Conservation (phyloP, 2,329 filamentous ascomycete species). For the Fusarium oxysporum region DNA sequence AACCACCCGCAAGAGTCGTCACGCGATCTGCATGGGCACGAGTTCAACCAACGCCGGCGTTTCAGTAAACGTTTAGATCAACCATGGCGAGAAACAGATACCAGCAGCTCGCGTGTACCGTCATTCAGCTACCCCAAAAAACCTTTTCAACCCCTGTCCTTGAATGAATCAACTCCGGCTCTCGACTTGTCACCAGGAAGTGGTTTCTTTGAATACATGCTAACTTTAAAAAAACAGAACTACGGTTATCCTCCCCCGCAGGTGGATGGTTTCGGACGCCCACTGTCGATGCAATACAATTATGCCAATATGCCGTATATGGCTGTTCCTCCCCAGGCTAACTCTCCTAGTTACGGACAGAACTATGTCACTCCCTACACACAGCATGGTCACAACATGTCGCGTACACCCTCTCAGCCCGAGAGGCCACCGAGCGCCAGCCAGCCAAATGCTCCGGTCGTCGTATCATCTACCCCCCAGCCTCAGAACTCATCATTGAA, state of each 20-base stretch:
- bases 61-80: slow-evolving; percentile 60
- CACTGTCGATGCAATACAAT: slow-evolving; percentile 55
- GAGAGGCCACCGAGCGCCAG: slow-evolving; percentile 74
- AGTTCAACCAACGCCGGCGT: slow-evolving; percentile 55
- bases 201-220: slow-evolving; percentile 78
- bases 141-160: slow-evolving; percentile 15
- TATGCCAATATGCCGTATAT: slow-evolving; percentile 65
- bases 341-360: slow-evolving; percentile 64
- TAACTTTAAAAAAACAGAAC: slow-evolving; percentile 77
- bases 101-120: slow-evolving; percentile 34
- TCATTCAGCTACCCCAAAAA: slow-evolving; percentile 35
- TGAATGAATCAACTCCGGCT: slow-evolving; percentile 43
- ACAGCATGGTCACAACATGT: slow-evolving; percentile 77
- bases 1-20: slow-evolving; percentile 53
- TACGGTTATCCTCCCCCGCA: slow-evolving; percentile 64
- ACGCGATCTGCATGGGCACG: slow-evolving; percentile 50
- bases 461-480: slow-evolving; percentile 71
- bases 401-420: slow-evolving; percentile 85
- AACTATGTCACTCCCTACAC: slow-evolving; percentile 56
- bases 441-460: slow-evolving; percentile 68
- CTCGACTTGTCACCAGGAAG: slow-evolving; percentile 76
- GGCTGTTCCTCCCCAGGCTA: slow-evolving; percentile 54
- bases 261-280: slow-evolving; percentile 54
- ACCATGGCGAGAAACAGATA: slow-evolving; percentile 46
- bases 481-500: slow-evolving; percentile 72